These are phyloP conservation scores for Podaxis sp. DNA, from an alignment of 768 basidiomycete species.

Conservation along the genomic window DNA sequence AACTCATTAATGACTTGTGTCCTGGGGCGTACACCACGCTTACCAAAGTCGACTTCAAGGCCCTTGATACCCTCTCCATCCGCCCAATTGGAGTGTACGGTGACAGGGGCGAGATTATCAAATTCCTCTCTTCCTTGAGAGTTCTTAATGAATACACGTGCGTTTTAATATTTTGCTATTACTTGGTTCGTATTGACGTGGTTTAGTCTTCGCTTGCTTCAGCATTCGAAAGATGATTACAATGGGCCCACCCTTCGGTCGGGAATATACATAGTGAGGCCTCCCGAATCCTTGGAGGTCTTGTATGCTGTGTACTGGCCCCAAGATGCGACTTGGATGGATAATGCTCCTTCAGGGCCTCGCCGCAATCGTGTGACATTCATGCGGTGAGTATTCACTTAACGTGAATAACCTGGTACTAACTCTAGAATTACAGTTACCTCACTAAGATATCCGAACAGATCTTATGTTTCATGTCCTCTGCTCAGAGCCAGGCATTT, in stretches of 20 bases:
- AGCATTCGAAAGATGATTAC: conserved; percentile 1
- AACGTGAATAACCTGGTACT: background rate
- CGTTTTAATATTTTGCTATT: conserved; percentile 18
- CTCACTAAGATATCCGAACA: conserved; percentile 62
- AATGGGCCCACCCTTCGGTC: conserved; percentile 34
- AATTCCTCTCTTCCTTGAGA: conserved; percentile 37
- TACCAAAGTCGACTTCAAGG: conserved; percentile 56
- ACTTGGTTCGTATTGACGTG: background rate
- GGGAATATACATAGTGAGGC: conserved; percentile 46
- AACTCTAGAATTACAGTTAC: conserved; percentile 37
- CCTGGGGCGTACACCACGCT: conserved; percentile 55
- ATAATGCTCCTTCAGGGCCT: conserved; percentile 42
- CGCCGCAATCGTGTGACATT: conserved; percentile 57
- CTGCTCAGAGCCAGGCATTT: conserved; percentile 44
- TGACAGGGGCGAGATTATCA: conserved; percentile 47
- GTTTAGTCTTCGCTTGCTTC: conserved; percentile 15
- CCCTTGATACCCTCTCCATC: conserved; percentile 43
- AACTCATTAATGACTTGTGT: conserved; percentile 46
- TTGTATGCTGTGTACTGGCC: conserved; percentile 63
- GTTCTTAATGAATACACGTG: conserved; percentile 41
- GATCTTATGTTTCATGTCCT: conserved; percentile 47
- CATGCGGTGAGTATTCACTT: conserved; percentile 47
- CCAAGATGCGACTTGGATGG: conserved; percentile 58
- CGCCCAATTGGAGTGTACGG: conserved; percentile 61
- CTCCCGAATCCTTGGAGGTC: conserved; percentile 18